Evolutionary conservation across 495 filamentous ascomycete species (phyloP), one percentile per base, ranked within the genome.

Genomic region (Penicillium samsonianum): DNA sequence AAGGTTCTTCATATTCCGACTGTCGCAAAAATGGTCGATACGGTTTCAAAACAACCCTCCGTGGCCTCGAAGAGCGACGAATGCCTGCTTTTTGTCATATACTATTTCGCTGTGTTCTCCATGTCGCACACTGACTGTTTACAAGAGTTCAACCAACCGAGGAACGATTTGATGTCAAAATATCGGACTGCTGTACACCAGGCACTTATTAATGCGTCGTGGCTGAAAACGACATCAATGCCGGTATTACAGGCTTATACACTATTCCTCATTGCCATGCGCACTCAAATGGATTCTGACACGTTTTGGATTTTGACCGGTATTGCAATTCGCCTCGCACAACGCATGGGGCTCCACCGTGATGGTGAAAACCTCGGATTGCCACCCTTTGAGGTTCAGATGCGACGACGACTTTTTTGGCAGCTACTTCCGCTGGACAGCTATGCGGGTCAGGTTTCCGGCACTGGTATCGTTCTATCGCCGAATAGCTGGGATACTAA

Each of bases 1-100:
- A 90, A 88, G 64, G 60, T 88, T 37, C 78, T 89, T 51, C 87
- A 90, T 65, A 78, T 82, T 6, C 86, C 86, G 2, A 82, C 84
- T 2, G 60, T 83, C 40, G 60, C 53, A 14, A 62, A 67, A 12
- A 49, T 64, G 46, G 55, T 82, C n/a, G 61, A 75, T 22, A 55
- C 58, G 4, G 71, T 72, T n/a, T 71, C 61, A 8, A 50, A 55
- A 11, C 40, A 65, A 16, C 59, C 72, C 3, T 60, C 63, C 3
- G 55, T 47, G 11, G 57, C 73, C 7, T 67, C 72, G 2, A 73
- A 70, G 33, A 61, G 50, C 14, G 67, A 68, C 4, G 70, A 79
- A 47, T 75, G 70, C 43, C 51, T 82, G 9, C 52, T 80, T 28
- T 82, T 80, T 50, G 60, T 64, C 19, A 75, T 82, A 9, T 82